Evolutionary conservation across 2,329 filamentous ascomycete species (phyloP), one percentile per base, ranked within the genome.

Genomic region (Pestalotiopsis sp.): DNA sequence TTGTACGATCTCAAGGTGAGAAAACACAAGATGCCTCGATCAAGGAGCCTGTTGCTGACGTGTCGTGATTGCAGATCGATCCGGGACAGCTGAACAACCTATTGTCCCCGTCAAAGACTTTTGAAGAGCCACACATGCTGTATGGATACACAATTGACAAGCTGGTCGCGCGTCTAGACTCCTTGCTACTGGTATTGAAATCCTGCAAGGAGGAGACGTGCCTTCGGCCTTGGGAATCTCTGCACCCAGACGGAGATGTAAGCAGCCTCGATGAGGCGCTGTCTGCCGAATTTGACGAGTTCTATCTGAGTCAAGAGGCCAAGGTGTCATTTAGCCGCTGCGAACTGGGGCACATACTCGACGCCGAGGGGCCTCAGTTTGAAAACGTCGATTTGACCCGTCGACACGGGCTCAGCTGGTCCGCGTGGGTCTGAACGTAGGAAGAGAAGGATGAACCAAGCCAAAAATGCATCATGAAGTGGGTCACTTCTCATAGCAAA

Each of bases 151-250:
- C 25, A 11, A 69, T 83, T 1, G 68, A 74, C 5, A 81, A 83
- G 65, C 79, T 88, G 0, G 72, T 85, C 2, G 77, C 80, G n/a
- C 83, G 87, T 1, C 82, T 91, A 0, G 88, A 91, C 70, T 80
- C 87, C 2, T 80, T 91, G 1, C 80, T 90, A 60, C 78, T 91
- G 69, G 86, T 90, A 1, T 80, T 89, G 31, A 91, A 91, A 78
- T 87, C 86, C 2, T 91, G 89, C 77, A 85, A 86, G 73, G 86
- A 82, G 4, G 72, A 80, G 12, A 80, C 82, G 0, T 91, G 89
- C 72, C 78, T 83, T 2, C 77, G 84, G 23, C 89, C 89, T 0
- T 91, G 89, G 89, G 78, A 78, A 13, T 81, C 82, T 1, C 77
- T 91, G 2, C 87, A 90, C 71, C 88, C 88, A 0, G 77, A 76